phyloP scores from a whole-genome alignment of 768 basidiomycete species.

The Rhizopogon vulgaris region DNA sequence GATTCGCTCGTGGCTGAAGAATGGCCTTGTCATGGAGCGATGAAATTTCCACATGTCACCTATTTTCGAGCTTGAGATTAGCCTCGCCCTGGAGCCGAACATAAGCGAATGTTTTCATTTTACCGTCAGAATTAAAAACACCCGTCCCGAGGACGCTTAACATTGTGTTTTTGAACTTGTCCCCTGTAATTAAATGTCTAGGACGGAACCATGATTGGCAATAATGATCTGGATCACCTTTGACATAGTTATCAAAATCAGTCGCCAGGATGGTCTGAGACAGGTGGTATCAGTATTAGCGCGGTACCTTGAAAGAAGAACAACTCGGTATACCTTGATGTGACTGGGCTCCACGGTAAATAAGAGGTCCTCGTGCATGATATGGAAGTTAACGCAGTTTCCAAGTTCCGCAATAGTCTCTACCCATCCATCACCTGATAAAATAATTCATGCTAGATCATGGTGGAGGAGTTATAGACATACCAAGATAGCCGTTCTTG shows the following conservation, averaged over 20 bases:
- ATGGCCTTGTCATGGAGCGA: constrained; percentile 58
- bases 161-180: constrained; percentile 38
- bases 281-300: neutral
- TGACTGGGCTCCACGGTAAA: constrained; percentile 49
- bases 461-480: neutral
- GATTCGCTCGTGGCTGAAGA: constrained; percentile 55
- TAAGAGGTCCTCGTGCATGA: constrained; percentile 40
- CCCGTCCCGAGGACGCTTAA: constrained; percentile 52
- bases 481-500: constrained; percentile 46
- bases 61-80: constrained; percentile 16
- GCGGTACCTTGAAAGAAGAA: neutral
- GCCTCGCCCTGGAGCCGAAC: too few species aligned
- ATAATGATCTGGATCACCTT: constrained; percentile 31
- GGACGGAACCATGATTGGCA: neutral
- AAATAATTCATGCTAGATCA: neutral
- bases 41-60: constrained; percentile 57
- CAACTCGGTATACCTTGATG: constrained; percentile 32
- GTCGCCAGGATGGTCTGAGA: constrained; percentile 41
- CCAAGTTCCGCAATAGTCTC: constrained; percentile 31
- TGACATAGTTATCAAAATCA: constrained; percentile 53
- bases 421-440: constrained; percentile 37
- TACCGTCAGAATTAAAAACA: constrained; percentile 66
- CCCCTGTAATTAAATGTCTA: constrained; percentile 2
- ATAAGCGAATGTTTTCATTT: constrained; percentile 4
- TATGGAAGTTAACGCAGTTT: constrained; percentile 37